A percentile compares a stretch with the other conserved stretches of the same genome.
Conservation (phyloP, 495 filamentous ascomycete genomes). For the Podospora pseudoanserina region DNA sequence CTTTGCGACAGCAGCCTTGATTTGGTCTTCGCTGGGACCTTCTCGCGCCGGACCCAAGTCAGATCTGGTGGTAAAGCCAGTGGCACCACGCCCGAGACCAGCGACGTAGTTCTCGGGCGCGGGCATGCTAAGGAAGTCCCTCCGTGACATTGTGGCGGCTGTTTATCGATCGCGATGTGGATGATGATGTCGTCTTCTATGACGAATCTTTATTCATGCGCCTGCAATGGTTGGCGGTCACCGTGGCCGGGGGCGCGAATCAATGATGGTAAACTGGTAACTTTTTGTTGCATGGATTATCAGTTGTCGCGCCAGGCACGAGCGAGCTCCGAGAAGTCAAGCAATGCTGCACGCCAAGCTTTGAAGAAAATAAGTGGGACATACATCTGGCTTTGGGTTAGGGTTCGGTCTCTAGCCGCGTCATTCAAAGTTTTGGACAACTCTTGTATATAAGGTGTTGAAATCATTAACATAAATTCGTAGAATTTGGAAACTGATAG, state of each 20-base stretch:
- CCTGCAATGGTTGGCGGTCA: neutral
- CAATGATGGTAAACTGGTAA: neutral
- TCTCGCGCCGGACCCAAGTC: slow-evolving; percentile 95
- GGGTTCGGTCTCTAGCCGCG: too few relatives aligned
- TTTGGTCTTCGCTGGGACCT: slow-evolving; percentile 95
- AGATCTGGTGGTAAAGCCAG: slow-evolving; percentile 94
- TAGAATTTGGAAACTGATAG: too few relatives aligned
- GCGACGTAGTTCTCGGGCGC: slow-evolving; percentile 98
- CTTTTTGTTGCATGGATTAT: slow-evolving; percentile 4
- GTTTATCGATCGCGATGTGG: neutral
- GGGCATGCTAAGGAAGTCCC: slow-evolving; percentile 86
- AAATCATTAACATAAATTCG: too few relatives aligned
- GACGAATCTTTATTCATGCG: neutral
- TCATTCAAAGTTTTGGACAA: neutral
- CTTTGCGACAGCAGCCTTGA: slow-evolving; percentile 93
- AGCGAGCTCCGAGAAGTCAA: neutral
- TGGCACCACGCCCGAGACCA: slow-evolving; percentile 94
- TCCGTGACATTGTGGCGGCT: slow-evolving; percentile 59
- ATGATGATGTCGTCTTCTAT: neutral
- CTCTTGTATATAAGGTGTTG: too few relatives aligned
- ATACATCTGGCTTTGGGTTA: neutral
- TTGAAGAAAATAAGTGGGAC: neutral
- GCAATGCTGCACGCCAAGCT: neutral
- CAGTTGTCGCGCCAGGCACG: neutral
- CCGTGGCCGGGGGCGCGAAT: neutral